A percentile compares a stretch with the other conserved stretches of the same genome.
phyloP scores from a whole-genome alignment of 768 basidiomycete genomes.

The Roridomyces roridus region DNA sequence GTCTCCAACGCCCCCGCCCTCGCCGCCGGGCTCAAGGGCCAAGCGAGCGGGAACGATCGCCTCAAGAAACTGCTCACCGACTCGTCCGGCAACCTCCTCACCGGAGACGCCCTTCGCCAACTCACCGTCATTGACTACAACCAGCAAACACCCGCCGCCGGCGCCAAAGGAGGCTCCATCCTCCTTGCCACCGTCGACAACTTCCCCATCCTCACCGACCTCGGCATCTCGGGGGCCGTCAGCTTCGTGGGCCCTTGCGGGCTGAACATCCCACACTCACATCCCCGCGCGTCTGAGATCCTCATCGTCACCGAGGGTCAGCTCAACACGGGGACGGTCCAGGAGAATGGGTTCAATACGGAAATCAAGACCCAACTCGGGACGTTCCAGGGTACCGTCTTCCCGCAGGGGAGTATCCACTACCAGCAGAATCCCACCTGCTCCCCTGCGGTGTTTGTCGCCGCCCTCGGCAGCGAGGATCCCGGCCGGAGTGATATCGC shows the following conservation, averaged over 20 bases:
- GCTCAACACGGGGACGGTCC: slow-evolving; percentile 21
- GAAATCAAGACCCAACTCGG: slow-evolving; percentile 18
- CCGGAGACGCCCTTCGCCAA: neutral
- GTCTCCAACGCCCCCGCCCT: neutral
- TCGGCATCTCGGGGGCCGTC: neutral
- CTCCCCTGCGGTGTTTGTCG: neutral
- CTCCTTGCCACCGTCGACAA: slow-evolving; percentile 21
- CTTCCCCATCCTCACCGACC: slow-evolving; percentile 14
- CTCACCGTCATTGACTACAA: neutral
- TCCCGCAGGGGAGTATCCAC: slow-evolving; percentile 11
- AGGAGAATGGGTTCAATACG: slow-evolving; percentile 1
- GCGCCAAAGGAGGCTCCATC: slow-evolving; percentile 13
- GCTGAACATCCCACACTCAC: slow-evolving; percentile 40
- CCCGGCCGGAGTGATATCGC: slow-evolving; percentile 16
- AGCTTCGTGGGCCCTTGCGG: neutral
- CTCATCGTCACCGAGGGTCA: slow-evolving; percentile 31
- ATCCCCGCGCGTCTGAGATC: slow-evolving; percentile 41
- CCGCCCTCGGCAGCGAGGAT: neutral
- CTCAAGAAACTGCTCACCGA: slow-evolving; percentile 30
- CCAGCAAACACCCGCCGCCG: slow-evolving; percentile 3
- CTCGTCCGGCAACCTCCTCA: slow-evolving; percentile 12
- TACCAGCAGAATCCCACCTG: slow-evolving; percentile 13
- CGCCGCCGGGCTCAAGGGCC: neutral
- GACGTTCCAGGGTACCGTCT: neutral
- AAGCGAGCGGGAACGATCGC: slow-evolving; percentile 8